Base-by-base conservation (phyloP, 257 asterid genomes). In the Gentiana macrophylla region DNA sequence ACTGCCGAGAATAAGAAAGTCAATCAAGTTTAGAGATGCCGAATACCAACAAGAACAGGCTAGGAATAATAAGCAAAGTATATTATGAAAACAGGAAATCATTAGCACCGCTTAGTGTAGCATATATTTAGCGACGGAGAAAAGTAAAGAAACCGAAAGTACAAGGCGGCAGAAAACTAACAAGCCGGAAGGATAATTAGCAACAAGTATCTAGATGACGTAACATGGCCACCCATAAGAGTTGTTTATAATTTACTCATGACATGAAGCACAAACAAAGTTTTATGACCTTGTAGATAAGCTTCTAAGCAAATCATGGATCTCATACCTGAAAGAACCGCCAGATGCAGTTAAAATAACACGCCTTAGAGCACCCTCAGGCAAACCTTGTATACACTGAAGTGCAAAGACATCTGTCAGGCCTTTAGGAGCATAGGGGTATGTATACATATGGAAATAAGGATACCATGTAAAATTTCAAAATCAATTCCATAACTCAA, bases 351-450 rank as follows among this genome's bases (percentile, higher is more conserved):
- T 92, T 82, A 92, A 70, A 70, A 92, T 85, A 61, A 85, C 79
- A 56, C 94, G 95, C 75, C 99, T 79, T 58, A 92, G 86, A 56
- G 97, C 95, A 76, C 84, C 95, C 71, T 85, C 95, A 0, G 99
- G 94, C 82, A 88, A 76, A 71, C 99, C 99, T 85, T 92, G 99
- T 54, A 92, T 92, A 62, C 99, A 92, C 95, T 92, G 84, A 33
- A 74, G 48, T 37, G 47, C 37, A 70, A 58, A 36, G 12, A 35
- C 44, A n/a, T 44, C n/a, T 48, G 68, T 58, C 73, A 61, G 68
- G 72, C 55, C 50, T 8, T 36, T 37, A 13, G 3, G 12, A 35
- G 11, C 36, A 11, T 6, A 58, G 61, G 33, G 44, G 43, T 35
- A 13, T 7, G 33, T 3, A 36, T 49, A 56, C 12, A n/a, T n/a